Evolutionary conservation across 768 basidiomycete species (phyloP), one percentile per base, ranked within the genome.

Genomic region (Suillus spraguei): DNA sequence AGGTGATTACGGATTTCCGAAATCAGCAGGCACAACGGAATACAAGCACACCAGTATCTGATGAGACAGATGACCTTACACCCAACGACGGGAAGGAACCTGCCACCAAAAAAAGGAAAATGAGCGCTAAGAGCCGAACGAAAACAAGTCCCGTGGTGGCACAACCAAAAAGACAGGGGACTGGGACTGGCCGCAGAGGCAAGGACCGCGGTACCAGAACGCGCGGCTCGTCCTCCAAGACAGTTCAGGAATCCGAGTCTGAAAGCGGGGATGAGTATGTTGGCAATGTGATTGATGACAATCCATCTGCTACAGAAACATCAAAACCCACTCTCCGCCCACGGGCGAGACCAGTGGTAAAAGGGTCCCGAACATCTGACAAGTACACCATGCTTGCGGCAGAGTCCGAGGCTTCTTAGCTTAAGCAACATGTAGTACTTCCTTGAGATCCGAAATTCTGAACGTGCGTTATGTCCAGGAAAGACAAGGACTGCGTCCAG

Each of bases 1-100:
- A 94, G 71, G 90, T 94, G 10, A 89, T 95, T n/a, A 81, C 85
- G 33, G 91, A 92, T 63, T 92, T 90, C 71, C 83, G 92, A 61
- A 89, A 86, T 65, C 70, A 78, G 65, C 77, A 69, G 54, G 58
- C 67, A n/a, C 63, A 68, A 62, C 36, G 44, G 35, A 67, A 68
- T 16, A 56, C 41, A 53, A 66, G 61, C 59, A 64, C 69, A 20
- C 63, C 63, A 50, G 64, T 33, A 2, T 60, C 64, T 54, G 71
- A 46, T 41, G 60, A 44, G 32, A 64, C 65, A 58, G 71, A 74
- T 64, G 74, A 70, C 54, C 71, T 67, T 55, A 67, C 65, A 7
- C 66, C 66, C 47, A 76, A 71, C 38, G 72, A 69, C 11, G 71
- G 71, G 24, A 68, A 65, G 41, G 71, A 68, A 49, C 65, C 68